phyloP scores from a whole-genome alignment of 805 yeast genomes.

The Kazachstania bromeliacearum region DNA sequence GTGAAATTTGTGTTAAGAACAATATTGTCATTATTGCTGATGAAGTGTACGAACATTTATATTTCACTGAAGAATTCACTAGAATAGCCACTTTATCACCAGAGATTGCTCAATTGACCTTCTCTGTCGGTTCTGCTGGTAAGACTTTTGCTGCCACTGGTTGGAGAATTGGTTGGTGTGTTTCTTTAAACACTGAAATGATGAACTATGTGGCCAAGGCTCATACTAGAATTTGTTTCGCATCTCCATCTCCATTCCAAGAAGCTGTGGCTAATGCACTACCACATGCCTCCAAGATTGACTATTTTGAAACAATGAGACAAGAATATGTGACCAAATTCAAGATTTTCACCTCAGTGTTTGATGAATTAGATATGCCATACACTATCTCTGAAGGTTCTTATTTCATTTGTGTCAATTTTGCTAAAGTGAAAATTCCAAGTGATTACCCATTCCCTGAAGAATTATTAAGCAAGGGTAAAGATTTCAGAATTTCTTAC shows the following conservation, averaged over 20 bases:
- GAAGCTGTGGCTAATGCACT: constrained; percentile 83
- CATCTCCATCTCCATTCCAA: constrained; percentile 86
- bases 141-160: constrained; percentile 98
- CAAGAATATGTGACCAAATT: constrained; percentile 62
- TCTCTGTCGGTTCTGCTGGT: constrained; percentile 95
- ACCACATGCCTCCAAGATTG: constrained; percentile 45
- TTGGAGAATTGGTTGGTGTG: constrained; percentile 96
- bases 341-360: constrained; percentile 59
- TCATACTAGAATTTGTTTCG: constrained; percentile 88
- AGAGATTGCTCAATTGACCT: constrained; percentile 66
- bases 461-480: constrained; percentile 57
- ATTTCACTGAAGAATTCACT: constrained; percentile 57
- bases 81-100: constrained; percentile 78
- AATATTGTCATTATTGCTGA: constrained; percentile 79
- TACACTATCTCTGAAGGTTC: constrained; percentile 92
- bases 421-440: constrained; percentile 75
- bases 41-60: constrained; percentile 91
- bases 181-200: constrained; percentile 68
- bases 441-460: constrained; percentile 60
- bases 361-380: constrained; percentile 81
- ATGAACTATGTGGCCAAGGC: constrained; percentile 78
- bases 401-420: constrained; percentile 82
- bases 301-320: constrained; percentile 65
- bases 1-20: constrained; percentile 74
- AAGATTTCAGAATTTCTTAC: constrained; percentile 81